Base-by-base conservation (phyloP, 805 yeast genomes). In the Osmozyma mogii region DNA sequence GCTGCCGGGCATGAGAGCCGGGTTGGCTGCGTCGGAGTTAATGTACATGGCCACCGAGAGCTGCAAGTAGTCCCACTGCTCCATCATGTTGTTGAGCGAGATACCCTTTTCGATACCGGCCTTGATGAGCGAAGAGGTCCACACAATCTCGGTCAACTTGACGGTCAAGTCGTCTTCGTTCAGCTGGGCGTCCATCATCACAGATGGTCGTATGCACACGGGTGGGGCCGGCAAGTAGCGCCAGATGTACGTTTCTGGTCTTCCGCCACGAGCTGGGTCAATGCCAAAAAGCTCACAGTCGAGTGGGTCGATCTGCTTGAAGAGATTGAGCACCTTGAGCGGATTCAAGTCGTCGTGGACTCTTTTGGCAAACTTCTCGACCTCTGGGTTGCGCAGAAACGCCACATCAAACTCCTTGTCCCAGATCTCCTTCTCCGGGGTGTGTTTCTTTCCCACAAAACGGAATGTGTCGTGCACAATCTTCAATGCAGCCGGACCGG, bases 141-240 rank as follows among this genome's bases (percentile, higher is more conserved):
- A 89, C 16, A 88, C 97, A 38, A 92, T 84, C 58, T 92, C 99
- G 0, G 97, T 85, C 35, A 92, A 65, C 52, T 92, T 92, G 18
- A 88, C 96, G 0, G 99, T 92, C 41, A 92, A 65, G 58, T 94
- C 99, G 58, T 92, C 99, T 61, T 92, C 99, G 57, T 92, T 92
- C 12, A 94, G 80, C 18, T 94, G 92, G 15, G 82, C 75, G 52
- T 84, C 87, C 88, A 84, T 85, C 64, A 78, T 68, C 17, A 92
- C 97, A 4, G 97, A 88, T 3, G 99, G 99, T 43, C 99, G 75
- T 32, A 92, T 92, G 68, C 98, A 92, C 12, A 94, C 96, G 0
- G 99, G 99, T 1, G 99, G 98, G 0, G 97, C 97, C 0, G 98
- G 98, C 31, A 92, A 69, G 52, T 88, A 92, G 50, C 95, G 74